Percentiles rank a stretch among this genome's conserved stretches.
Evolutionary conservation across 2,329 filamentous ascomycete genomes (phyloP).

Genomic region (Colletotrichum cuscutae): DNA sequence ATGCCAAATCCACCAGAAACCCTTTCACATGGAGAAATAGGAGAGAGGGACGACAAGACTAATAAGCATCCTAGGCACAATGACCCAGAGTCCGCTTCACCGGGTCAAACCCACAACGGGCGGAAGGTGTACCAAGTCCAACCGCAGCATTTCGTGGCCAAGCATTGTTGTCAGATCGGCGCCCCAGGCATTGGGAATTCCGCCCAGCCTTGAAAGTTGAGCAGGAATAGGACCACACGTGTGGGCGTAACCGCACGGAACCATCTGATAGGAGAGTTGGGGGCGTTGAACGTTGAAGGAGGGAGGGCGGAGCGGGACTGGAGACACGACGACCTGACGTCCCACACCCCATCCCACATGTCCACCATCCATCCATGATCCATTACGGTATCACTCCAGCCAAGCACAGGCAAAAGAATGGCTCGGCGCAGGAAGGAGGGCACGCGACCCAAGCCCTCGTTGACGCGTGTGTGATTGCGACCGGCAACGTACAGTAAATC

Average conservation of each 20-base stretch:
- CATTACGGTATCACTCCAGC: not conserved
- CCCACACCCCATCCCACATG: not conserved
- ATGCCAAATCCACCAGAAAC: constrained; percentile 3
- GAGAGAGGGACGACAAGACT: constrained; percentile 13
- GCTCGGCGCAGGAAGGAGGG: constrained; percentile 17
- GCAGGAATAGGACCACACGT: not conserved
- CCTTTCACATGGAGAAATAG: not conserved
- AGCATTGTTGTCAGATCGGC: constrained; percentile 28
- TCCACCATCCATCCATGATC: not conserved
- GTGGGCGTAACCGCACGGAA: constrained; percentile 21
- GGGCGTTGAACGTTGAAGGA: constrained; percentile 9
- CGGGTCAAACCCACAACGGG: constrained; percentile 24
- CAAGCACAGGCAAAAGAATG: not conserved
- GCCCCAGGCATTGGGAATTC: constrained; percentile 6
- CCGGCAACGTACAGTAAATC: not conserved
- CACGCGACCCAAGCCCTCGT: constrained; percentile 26
- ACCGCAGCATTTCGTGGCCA: not conserved
- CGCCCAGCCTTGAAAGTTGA: constrained; percentile 17
- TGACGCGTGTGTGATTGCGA: constrained; percentile 17
- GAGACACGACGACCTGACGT: constrained; percentile 29
- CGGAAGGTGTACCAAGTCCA: not conserved
- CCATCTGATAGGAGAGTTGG: constrained; percentile 21
- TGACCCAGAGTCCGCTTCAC: not conserved
- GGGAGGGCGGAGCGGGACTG: constrained; percentile 18
- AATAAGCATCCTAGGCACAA: constrained; percentile 17